A percentile compares a stretch with the other conserved stretches of the same genome.
Conservation (phyloP, 1,284 basidiomycete genomes). For the Trichosporon inkin region DNA sequence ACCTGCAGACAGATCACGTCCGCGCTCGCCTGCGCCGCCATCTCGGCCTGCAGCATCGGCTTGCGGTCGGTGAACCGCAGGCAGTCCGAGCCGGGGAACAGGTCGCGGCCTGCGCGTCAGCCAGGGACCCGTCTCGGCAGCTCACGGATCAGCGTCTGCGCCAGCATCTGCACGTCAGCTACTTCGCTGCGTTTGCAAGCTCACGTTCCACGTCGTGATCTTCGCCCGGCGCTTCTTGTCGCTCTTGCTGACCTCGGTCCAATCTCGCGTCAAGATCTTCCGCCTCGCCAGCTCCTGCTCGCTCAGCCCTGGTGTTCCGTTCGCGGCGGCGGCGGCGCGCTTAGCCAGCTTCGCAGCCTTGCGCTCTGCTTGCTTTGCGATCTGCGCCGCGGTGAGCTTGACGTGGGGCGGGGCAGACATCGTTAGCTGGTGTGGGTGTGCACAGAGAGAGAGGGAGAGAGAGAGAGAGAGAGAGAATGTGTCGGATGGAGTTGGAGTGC, state of each 20-base stretch:
- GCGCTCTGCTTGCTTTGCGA: conserved; percentile 39
- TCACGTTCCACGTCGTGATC: conserved; percentile 57
- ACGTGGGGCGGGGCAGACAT: conserved; percentile 16
- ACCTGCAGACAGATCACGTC: conserved; percentile 83
- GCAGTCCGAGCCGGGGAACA: conserved; percentile 75
- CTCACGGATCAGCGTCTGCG: conserved; percentile 52
- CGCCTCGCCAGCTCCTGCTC: conserved; percentile 28
- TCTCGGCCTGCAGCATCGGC: conserved; percentile 69
- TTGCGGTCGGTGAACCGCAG: conserved; percentile 67
- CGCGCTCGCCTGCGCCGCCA: conserved; percentile 57
- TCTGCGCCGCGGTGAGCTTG: conserved; percentile 42
- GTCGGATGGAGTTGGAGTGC: background rate
- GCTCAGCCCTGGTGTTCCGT: background rate
- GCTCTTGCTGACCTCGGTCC: conserved; percentile 55
- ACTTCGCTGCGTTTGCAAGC: background rate
- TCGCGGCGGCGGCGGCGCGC: conserved; percentile 26
- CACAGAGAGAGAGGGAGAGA: background rate
- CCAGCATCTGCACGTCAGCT: conserved; percentile 53
- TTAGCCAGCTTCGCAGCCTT: conserved; percentile 45
- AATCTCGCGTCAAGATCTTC: conserved; percentile 37
- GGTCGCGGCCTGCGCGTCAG: conserved; percentile 62
- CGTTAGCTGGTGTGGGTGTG: background rate
- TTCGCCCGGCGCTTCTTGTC: conserved; percentile 66
- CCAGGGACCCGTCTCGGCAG: background rate
- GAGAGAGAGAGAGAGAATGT: too few species aligned